These are phyloP conservation scores for Boletus rubropictus DNA, from an alignment of 768 basidiomycete genomes.

Conservation along the genomic window DNA sequence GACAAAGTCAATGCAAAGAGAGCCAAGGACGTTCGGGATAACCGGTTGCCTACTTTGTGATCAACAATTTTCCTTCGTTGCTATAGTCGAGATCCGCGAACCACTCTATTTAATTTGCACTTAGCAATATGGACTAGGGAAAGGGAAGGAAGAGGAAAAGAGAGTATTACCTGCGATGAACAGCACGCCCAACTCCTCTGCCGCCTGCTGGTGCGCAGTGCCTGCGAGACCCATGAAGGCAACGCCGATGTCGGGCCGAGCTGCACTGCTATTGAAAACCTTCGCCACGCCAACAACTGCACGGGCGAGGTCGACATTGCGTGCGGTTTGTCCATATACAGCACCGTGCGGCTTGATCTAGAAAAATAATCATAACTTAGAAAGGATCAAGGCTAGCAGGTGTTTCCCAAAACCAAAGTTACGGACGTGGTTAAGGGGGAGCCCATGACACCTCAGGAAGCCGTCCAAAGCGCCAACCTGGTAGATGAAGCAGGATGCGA, in stretches of 20 bases:
- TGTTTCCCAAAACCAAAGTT: neutral
- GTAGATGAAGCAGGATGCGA: constrained; percentile 53
- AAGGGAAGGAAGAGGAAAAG: neutral
- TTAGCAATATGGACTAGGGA: neutral
- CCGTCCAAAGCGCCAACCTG: constrained; percentile 63
- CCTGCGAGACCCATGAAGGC: constrained; percentile 62
- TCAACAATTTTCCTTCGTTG: constrained; percentile 50
- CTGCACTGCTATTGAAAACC: constrained; percentile 36
- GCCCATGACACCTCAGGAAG: constrained; percentile 48
- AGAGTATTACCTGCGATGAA: constrained; percentile 51
- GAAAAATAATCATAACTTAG: neutral
- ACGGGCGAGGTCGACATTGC: constrained; percentile 49
- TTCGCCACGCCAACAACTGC: constrained; percentile 50
- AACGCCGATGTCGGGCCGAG: constrained; percentile 26
- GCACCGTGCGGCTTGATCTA: constrained; percentile 61
- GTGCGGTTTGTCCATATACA: constrained; percentile 54
- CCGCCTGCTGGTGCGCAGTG: constrained; percentile 54
- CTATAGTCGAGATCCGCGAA: constrained; percentile 63
- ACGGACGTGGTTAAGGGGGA: constrained; percentile 53
- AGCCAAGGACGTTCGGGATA: too few species aligned
- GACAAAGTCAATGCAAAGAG: neutral
- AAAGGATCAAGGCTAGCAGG: neutral
- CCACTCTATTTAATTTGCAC: constrained; percentile 41
- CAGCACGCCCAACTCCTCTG: constrained; percentile 46
- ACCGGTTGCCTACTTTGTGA: constrained; percentile 42